Base-by-base conservation (phyloP, 345 rosid species). In the Cardamine chenopodiifolia region DNA sequence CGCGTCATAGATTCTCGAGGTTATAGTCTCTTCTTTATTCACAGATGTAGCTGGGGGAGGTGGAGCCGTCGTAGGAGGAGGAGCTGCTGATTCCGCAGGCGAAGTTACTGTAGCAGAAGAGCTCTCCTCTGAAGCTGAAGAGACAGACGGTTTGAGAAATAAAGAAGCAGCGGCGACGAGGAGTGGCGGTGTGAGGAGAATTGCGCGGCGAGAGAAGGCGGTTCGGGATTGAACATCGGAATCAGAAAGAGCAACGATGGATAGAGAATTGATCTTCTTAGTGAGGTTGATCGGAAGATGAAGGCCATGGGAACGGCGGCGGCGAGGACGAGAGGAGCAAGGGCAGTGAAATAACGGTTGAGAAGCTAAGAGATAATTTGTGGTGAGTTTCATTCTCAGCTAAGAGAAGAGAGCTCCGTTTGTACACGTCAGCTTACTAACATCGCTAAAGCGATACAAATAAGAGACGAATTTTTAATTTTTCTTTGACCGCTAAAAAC, bases 1-100 rank as follows among this genome's bases (percentile, higher is more conserved):
- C 59, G 98, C 96, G 60, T 94, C 96, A 67, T 94, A 90, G 31
- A 91, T 90, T 72, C 97, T 85, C 69, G 92, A 87, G 18, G 50
- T 76, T 44, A 81, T 73, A 47, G 64, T 73, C 60, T 63, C 86
- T 72, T 73, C 82, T 66, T 76, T 62, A 25, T 7, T 12, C 63
- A 20, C 63, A 0, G 78, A 9, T 12, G 68, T 15, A 39, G 74
- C 37, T 72, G 78, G 73, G 69, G 78, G 76, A 73, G 63, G 7
- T 9, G 70, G 57, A 22, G 71, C 18, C 26, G 75, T 26, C 7
- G 73, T 61, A n/a, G 78, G 25, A 26, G 74, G 62, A 55, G 45
- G 61, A 40, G 76, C 7, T 22, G 54, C 56, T 29, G 72, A 31
- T 64, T 57, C 68, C 1, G 70, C 19, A 25, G 71, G 62, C 0